Percentiles rank a stretch among this genome's conserved stretches.
phyloP scores from a whole-genome alignment of 2,329 filamentous ascomycete genomes.

The Sporothrix sp. region DNA sequence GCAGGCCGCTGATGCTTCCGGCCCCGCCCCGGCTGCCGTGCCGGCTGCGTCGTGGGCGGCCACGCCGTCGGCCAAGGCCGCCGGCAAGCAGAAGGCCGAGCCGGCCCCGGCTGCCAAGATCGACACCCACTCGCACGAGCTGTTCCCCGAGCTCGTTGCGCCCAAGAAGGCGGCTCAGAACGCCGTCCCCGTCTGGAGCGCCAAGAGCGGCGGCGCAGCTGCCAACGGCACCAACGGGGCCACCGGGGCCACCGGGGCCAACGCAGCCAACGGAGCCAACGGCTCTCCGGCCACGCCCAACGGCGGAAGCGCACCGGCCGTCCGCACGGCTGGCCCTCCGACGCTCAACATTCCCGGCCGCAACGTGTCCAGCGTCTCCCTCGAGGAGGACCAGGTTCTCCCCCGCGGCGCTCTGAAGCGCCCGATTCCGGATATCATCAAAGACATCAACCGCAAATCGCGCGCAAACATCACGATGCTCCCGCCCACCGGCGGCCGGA shows the following conservation, averaged over 20 bases:
- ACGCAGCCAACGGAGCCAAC: slow-evolving; percentile 38
- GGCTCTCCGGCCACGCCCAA: slow-evolving; percentile 33
- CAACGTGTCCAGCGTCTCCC: slow-evolving; percentile 64
- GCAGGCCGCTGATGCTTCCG: slow-evolving; percentile 31
- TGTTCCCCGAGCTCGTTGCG: slow-evolving; percentile 83
- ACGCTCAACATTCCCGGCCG: slow-evolving; percentile 72
- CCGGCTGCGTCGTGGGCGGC: slow-evolving; percentile 38
- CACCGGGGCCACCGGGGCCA: too few species aligned
- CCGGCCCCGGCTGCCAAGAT: slow-evolving; percentile 39
- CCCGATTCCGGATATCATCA: slow-evolving; percentile 73
- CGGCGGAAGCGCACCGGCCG: slow-evolving; percentile 26
- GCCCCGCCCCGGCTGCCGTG: slow-evolving; percentile 34
- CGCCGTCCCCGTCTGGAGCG: slow-evolving; percentile 67
- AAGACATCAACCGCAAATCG: slow-evolving; percentile 86
- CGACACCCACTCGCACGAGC: slow-evolving; percentile 79
- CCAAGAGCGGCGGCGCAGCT: slow-evolving; percentile 44
- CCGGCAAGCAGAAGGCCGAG: slow-evolving; percentile 57
- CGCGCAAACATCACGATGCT: slow-evolving; percentile 76
- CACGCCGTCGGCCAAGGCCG: slow-evolving; percentile 51
- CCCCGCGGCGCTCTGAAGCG: slow-evolving; percentile 72
- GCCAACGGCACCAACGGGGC: slow-evolving; percentile 31
- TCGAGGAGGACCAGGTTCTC: slow-evolving; percentile 67
- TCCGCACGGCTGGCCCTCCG: slow-evolving; percentile 34
- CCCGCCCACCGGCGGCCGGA: slow-evolving; percentile 58
- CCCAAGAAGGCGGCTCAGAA: slow-evolving; percentile 56